Conservation (phyloP, 176 grass and related monocot genomes). For the Paspalum notatum region DNA sequence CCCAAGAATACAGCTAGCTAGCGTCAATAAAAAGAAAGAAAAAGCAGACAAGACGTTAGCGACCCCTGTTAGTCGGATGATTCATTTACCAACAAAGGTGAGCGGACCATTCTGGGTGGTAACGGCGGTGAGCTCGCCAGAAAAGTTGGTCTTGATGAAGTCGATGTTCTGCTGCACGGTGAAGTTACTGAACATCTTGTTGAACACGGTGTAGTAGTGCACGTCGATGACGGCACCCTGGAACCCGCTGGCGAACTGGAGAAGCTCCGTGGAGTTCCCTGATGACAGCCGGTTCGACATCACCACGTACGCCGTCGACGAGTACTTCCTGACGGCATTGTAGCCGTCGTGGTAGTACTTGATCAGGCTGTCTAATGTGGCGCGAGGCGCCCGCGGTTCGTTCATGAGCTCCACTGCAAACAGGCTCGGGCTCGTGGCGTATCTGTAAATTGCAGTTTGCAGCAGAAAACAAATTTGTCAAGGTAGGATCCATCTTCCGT, state of each 20-base stretch:
- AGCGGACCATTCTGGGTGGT: slow-evolving; percentile 45
- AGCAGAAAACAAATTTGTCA: background rate
- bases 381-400: slow-evolving; percentile 50
- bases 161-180: slow-evolving; percentile 66
- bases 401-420: slow-evolving; percentile 74
- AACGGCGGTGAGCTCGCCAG: slow-evolving; percentile 19
- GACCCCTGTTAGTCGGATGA: no score
- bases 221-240: slow-evolving; percentile 47
- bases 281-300: slow-evolving; percentile 66
- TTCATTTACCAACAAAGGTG: slow-evolving; percentile 49
- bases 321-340: slow-evolving; percentile 53
- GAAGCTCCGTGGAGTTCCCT: slow-evolving; percentile 27
- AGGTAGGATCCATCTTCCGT: background rate
- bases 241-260: slow-evolving; percentile 36
- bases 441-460: slow-evolving; percentile 32
- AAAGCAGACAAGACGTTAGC: background rate
- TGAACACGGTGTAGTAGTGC: slow-evolving; percentile 65
- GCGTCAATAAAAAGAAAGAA: background rate
- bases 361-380: slow-evolving; percentile 51
- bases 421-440: slow-evolving; percentile 47
- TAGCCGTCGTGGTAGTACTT: slow-evolving; percentile 74
- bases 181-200: slow-evolving; percentile 21
- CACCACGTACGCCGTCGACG: slow-evolving; percentile 57
- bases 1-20: background rate
- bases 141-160: slow-evolving; percentile 35